Evolutionary conservation across 2,329 filamentous ascomycete genomes (phyloP).

Genomic region (Alternaria hordeiaustralica): DNA sequence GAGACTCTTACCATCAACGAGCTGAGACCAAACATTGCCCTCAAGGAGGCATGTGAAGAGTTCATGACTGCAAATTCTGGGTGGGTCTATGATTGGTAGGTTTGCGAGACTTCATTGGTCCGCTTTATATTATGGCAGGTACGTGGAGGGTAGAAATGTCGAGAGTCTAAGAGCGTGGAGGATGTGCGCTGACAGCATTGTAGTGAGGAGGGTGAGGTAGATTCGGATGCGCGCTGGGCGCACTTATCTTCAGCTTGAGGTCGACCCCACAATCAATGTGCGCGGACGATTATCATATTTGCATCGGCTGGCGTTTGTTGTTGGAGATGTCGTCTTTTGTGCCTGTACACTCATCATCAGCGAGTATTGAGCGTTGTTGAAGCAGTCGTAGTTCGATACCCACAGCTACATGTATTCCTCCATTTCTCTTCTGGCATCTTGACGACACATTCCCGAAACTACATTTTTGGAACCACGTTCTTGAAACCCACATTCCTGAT

Average conservation of each 20-base stretch:
- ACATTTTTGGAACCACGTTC: background rate
- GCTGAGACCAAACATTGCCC: constrained; percentile 78
- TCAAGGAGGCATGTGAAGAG: constrained; percentile 83
- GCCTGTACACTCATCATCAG: background rate
- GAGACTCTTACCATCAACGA: constrained; percentile 73
- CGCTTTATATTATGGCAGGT: constrained; percentile 20
- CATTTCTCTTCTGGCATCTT: background rate
- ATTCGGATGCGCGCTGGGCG: constrained; percentile 37
- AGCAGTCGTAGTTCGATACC: background rate
- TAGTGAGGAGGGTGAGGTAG: constrained; percentile 37
- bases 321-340: background rate
- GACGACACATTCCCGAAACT: background rate
- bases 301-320: constrained; percentile 2
- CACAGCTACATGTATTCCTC: background rate
- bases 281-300: background rate
- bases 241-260: constrained; percentile 29
- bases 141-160: background rate
- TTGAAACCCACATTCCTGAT: background rate
- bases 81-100: constrained; percentile 89
- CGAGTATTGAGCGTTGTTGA: background rate
- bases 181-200: constrained; percentile 22
- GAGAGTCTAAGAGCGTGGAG: background rate
- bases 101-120: constrained; percentile 22
- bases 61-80: constrained; percentile 81
- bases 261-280: background rate